phyloP scores from a whole-genome alignment of 176 grass and related monocot genomes.

The Oryza meridionalis region DNA sequence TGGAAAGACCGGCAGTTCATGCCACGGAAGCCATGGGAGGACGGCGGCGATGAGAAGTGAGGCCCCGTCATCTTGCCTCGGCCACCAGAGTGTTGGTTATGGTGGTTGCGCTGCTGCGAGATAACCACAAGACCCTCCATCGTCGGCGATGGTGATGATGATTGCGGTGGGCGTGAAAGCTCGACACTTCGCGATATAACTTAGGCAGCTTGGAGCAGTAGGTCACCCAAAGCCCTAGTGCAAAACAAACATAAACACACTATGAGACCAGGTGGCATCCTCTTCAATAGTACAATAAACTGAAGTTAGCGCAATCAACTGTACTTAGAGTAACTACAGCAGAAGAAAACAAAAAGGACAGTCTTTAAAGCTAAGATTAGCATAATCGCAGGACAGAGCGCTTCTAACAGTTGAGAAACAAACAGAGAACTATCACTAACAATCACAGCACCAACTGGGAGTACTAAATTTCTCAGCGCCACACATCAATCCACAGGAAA shows the following conservation, averaged over 20 bases:
- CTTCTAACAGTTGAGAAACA: neutral
- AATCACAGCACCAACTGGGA: neutral
- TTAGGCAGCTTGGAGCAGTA: neutral
- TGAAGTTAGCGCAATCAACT: neutral
- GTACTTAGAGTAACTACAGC: neutral
- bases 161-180: neutral
- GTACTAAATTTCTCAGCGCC: neutral
- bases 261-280: neutral
- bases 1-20: conserved; percentile 73
- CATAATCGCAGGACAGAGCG: neutral
- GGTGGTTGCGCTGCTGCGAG: conserved; percentile 64
- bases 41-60: conserved; percentile 24
- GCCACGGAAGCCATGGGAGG: conserved; percentile 42
- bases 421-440: neutral
- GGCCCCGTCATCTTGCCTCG: conserved; percentile 35
- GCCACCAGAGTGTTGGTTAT: conserved; percentile 27
- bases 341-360: neutral
- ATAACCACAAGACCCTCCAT: conserved; percentile 71
- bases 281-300: neutral
- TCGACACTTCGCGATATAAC: neutral
- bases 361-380: neutral
- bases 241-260: neutral
- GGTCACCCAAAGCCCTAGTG: conserved; percentile 27
- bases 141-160: neutral
- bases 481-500: neutral